Evolutionary conservation across 768 basidiomycete species (phyloP), one percentile per base, ranked within the genome.

Genomic region (Trametopsis cervina): DNA sequence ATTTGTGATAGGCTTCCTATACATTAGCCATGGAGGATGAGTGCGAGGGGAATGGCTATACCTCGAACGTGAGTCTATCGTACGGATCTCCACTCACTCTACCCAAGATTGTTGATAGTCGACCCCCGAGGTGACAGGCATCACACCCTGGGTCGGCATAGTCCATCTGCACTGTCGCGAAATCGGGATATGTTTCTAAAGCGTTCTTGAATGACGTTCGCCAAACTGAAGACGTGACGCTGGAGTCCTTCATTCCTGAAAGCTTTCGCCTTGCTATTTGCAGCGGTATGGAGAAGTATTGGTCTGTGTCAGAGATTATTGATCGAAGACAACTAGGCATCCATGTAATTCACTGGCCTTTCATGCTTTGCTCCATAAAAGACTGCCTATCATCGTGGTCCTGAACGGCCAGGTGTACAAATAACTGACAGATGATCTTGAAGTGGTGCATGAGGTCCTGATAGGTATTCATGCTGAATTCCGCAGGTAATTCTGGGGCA

Each of bases 151-250:
- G 78, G 18, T 78, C 64, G 12, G 79, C 65, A 55, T 80, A 80
- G 13, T 77, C 69, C 46, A 91, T 62, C 21, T 57, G 57, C 21
- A 69, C 54, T 33, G 87, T 60, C 15, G 74, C 67, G 46, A 91
- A 78, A 1, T 74, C 66, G 0, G 92, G 91, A 62, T 81, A 83
- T 42, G 54, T 76, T 58, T 85, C 77, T 12, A 96, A 63, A 2
- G 71, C 59, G 36, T 70, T 73, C 55, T 77, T 88, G 68, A 86
- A 89, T 10, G 75, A 71, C 1, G 81, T 72, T 48, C 73, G 69
- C 92, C 92, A 96, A 10, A 89, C 77, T 0, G 88, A 89, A n/a
- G 89, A 91, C 6, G 83, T 72, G 4, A 93, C 86, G 12, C 89
- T 66, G 1, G 87, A 85, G 59, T 90, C 86, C 49, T 77, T 69